phyloP scores from a whole-genome alignment of 208 protist genomes.

The Crithidia bombi region DNA sequence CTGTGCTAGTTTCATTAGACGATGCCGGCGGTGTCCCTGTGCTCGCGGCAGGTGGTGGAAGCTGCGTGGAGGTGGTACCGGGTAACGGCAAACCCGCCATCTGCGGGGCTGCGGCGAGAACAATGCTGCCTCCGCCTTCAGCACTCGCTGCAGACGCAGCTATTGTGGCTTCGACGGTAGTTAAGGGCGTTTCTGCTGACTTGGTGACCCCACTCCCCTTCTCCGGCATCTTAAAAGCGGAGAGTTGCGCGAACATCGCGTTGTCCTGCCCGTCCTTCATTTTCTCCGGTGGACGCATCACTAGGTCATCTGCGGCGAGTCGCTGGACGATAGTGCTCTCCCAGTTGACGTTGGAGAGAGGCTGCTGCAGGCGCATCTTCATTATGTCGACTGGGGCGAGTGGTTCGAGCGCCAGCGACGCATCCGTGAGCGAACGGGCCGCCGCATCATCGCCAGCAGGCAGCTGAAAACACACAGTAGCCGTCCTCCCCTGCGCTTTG shows the following conservation, averaged over 20 bases:
- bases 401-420: not conserved
- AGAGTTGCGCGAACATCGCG: constrained; percentile 15
- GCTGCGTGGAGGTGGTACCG: too few species aligned
- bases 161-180: not conserved
- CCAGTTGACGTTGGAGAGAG: constrained; percentile 7
- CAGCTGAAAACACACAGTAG: not conserved
- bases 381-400: constrained; percentile 8
- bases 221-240: constrained; percentile 14
- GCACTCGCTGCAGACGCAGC: not conserved
- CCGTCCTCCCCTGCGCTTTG: not conserved
- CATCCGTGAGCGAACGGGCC: not conserved
- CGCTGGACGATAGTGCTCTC: not conserved
- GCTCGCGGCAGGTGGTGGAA: too few species aligned
- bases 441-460: not conserved
- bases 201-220: not conserved
- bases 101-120: too few species aligned
- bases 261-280: constrained; percentile 8
- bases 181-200: not conserved
- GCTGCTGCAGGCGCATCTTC: constrained; percentile 27
- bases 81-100: too few species aligned
- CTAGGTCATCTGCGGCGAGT: constrained; percentile 22
- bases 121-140: too few species aligned
- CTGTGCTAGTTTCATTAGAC: too few species aligned
- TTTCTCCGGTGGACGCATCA: constrained; percentile 14
- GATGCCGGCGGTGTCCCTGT: too few species aligned